Base-by-base conservation (phyloP, 2,329 filamentous ascomycete species). In the Cordyceps farinosa region DNA sequence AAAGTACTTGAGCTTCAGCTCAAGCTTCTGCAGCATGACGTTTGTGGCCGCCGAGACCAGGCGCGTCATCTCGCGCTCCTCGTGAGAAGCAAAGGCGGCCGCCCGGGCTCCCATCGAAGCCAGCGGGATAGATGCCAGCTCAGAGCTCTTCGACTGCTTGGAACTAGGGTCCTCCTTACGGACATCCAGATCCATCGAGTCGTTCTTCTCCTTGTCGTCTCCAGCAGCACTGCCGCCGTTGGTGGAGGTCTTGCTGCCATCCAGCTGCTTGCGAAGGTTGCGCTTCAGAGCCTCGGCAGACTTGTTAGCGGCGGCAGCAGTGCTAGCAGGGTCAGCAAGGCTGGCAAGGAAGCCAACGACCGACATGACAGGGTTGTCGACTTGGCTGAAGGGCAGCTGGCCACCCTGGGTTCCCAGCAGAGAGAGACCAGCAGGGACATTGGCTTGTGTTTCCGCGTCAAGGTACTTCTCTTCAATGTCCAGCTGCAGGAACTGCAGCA, bases 391-490 rank as follows among this genome's bases (percentile, higher is more conserved):
- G 0, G 95, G 95, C 52, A 97, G 83, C 66, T 92, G 88, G 9
- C 93, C 93, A 65, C 89, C 85, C 58, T 91, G 84, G 63, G 87
- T 84, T 40, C 90, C 89, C 42, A 95, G 80, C 81, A 90, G 80
- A 62, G 85, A 81, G 62, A 90, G 79, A 8, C 87, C 84, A 1
- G 79, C 84, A 11, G 81, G 82, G 54, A 81, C 80, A 64, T 79
- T 81, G 60, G 84, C 76, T 2, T 75, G 70, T 3, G 71, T 69
- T 70, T 94, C 88, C 8, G 91, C 87, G 70, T 98, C 93, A 10
- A 97, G 81, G 72, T 97, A 99, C 75, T 96, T 96, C 79, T 97
- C 94, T 75, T 98, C 95, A 66, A 99, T 99, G 69, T 97, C 94
- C 42, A 99, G 82, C 73, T 97, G 92, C 67, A 99, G 77, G 80